phyloP scores from a whole-genome alignment of 148 eudicot genomes.

The Rhododendron kiyosumense region DNA sequence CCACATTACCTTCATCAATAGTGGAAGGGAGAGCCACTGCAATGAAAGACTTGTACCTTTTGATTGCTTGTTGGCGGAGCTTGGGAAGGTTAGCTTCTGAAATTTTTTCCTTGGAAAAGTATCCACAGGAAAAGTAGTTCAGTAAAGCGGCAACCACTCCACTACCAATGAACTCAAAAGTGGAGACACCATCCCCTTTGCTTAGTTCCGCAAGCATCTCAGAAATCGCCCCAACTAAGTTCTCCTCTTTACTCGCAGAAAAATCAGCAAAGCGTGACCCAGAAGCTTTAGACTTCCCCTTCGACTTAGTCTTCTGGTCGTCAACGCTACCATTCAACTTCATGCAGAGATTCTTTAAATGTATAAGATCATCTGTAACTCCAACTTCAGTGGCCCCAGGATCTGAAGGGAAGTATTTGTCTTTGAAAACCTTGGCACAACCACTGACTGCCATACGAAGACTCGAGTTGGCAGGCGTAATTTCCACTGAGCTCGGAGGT shows the following conservation, averaged over 20 bases:
- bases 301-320: constrained; percentile 62
- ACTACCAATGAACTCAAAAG: constrained; percentile 96
- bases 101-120: constrained; percentile 66
- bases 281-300: constrained; percentile 73
- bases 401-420: constrained; percentile 76
- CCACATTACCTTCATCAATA: constrained; percentile 37
- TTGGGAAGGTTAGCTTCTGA: constrained; percentile 75
- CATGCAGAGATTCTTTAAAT: constrained; percentile 72
- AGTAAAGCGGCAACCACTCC: constrained; percentile 78
- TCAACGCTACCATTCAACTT: constrained; percentile 72
- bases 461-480: constrained; percentile 52
- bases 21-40: constrained; percentile 61
- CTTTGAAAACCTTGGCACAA: constrained; percentile 76
- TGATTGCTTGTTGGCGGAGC: constrained; percentile 84
- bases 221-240: constrained; percentile 56
- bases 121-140: constrained; percentile 85
- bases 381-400: constrained; percentile 63
- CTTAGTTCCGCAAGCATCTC: constrained; percentile 82
- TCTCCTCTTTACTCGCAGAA: constrained; percentile 69
- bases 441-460: constrained; percentile 66
- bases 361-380: constrained; percentile 80
- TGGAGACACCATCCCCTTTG: constrained; percentile 93
- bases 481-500: constrained; percentile 54
- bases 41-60: constrained; percentile 74
- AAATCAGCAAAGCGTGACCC: constrained; percentile 38